Base-by-base conservation (phyloP, 345 rosid genomes). In the Firmiana major region DNA sequence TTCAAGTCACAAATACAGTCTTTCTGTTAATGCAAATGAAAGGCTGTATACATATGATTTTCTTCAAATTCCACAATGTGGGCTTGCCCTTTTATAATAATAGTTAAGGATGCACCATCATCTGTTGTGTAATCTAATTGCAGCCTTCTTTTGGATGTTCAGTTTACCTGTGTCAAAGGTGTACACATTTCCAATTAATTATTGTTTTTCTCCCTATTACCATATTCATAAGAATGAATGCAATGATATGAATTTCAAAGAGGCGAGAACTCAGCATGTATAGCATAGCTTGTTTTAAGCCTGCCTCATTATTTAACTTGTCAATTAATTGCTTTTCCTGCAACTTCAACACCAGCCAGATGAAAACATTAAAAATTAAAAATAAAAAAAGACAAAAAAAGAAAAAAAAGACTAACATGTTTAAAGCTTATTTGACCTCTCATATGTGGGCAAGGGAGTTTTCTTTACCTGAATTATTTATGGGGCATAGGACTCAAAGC, bases 61-160 rank as follows among this genome's bases (percentile, higher is more conserved):
- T 31, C 34, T 31, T 31, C 34, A 31, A 3, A 31, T 31, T 3
- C 3, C 34, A 31, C 3, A 3, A 31, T 31, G 34, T 31, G 34
- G 3, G 34, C 3, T 31, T 31, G 3, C 34, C 34, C 34, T 31
- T 31, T 31, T 31, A 31, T 83, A 77, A 51, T 51, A 51, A 71
- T 75, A 72, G 65, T 24, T 75, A 79, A 77, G 78, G 79, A 80
- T 49, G 79, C 71, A 8, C 75, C 36, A 76, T 68, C 78, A 63
- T 78, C 63, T 77, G 75, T 78, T 83, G 89, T 81, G 80, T 70
- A 76, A 57, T 77, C 69, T 70, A 63, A 69, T 59, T 77, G 84
- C 80, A 71, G 83, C 77, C 54, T 79, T 81, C 77, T 59, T 79
- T 81, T 51, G 75, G 65, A 74, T 74, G 67, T 78, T 80, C 75